phyloP scores from a whole-genome alignment of 257 asterid genomes.

The Solanum etuberosum region DNA sequence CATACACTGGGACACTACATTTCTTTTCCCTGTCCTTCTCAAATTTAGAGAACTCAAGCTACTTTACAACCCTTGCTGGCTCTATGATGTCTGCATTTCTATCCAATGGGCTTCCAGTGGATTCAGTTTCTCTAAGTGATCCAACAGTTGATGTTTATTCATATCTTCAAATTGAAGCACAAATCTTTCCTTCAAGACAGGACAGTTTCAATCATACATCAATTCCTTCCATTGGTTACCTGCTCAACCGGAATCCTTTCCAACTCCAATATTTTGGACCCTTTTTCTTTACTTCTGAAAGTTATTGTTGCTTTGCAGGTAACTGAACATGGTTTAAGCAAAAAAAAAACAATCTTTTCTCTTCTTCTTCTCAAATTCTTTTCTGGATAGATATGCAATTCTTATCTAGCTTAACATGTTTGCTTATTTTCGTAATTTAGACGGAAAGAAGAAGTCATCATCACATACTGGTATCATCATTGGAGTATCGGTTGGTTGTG shows the following conservation, averaged over 20 bases:
- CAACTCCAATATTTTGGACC: conserved; percentile 52
- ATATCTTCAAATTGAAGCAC: conserved; percentile 41
- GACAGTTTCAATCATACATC: conserved; percentile 46
- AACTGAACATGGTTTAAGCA: neutral
- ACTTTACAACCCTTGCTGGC: conserved; percentile 40
- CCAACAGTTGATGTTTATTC: conserved; percentile 34
- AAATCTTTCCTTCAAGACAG: conserved; percentile 60
- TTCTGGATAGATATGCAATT: neutral
- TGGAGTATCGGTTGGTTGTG: conserved; percentile 53
- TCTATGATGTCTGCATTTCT: conserved; percentile 31
- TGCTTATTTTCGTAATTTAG: neutral
- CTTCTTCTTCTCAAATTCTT: neutral
- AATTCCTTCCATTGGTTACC: conserved; percentile 40
- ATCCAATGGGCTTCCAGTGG: conserved; percentile 55
- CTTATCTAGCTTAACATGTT: neutral
- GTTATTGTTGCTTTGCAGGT: conserved; percentile 60
- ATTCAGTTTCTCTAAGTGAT: conserved; percentile 34
- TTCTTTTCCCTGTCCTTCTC: conserved; percentile 72
- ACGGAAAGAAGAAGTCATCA: conserved; percentile 44
- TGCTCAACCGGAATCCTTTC: conserved; percentile 65
- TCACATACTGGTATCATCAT: conserved; percentile 39
- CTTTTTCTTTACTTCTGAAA: conserved; percentile 44
- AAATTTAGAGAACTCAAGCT: conserved; percentile 42
- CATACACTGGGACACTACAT: conserved; percentile 62
- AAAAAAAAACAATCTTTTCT: neutral